Percentiles rank a stretch among this genome's conserved stretches.
Conservation (phyloP, 768 basidiomycete genomes). For the Phaeotremella fagi region DNA sequence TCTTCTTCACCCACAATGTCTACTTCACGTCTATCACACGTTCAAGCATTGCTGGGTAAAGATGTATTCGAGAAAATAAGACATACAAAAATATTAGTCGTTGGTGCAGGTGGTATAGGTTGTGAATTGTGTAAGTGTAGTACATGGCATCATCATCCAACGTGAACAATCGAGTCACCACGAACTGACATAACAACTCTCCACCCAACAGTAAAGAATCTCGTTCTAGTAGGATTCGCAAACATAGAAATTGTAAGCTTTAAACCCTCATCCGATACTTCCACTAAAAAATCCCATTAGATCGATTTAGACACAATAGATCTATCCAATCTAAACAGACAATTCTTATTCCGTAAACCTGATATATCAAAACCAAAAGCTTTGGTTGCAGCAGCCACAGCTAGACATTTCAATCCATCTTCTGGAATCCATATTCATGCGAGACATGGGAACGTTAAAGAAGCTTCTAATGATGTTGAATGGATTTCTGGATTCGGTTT, state of each 20-base stretch:
- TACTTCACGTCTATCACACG: slow-evolving; percentile 53
- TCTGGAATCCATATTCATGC: slow-evolving; percentile 81
- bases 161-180: too few relatives aligned
- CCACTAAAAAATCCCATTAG: too few relatives aligned
- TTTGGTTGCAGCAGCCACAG: slow-evolving; percentile 56
- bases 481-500: slow-evolving; percentile 91
- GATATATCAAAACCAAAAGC: slow-evolving; percentile 97
- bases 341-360: slow-evolving; percentile 95
- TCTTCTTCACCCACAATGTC: not conserved
- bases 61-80: slow-evolving; percentile 56
- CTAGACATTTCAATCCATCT: slow-evolving; percentile 55
- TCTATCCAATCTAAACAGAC: slow-evolving; percentile 95
- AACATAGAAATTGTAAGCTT: slow-evolving; percentile 67
- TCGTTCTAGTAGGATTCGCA: slow-evolving; percentile 87
- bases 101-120: slow-evolving; percentile 95
- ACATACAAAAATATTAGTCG: slow-evolving; percentile 60
- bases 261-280: not conserved
- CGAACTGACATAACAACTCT: too few relatives aligned
- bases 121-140: slow-evolving; percentile 73
- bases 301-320: slow-evolving; percentile 99
- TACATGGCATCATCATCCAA: not conserved
- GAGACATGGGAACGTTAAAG: slow-evolving; percentile 93
- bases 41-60: slow-evolving; percentile 71
- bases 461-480: slow-evolving; percentile 74
- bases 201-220: slow-evolving; percentile 83